A percentile compares a stretch with the other conserved stretches of the same genome.
Evolutionary conservation across 1,139 yeast genomes (phyloP).

Genomic region (Geotrichum siamense): DNA sequence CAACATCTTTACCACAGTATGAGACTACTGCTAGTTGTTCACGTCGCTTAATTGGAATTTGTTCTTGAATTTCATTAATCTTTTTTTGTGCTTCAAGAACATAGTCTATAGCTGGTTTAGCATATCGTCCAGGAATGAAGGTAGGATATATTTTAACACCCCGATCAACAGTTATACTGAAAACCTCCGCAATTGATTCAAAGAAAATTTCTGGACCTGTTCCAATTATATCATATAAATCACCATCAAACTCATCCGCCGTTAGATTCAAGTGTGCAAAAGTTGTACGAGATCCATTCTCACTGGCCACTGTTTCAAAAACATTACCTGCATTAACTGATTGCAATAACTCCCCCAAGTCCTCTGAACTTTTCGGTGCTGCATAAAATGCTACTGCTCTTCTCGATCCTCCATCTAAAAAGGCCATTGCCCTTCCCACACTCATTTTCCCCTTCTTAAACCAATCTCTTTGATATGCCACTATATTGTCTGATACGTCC

Average conservation of each 20-base stretch:
- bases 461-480: conserved; percentile 41
- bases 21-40: conserved; percentile 7
- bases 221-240: conserved; percentile 27
- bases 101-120: conserved; percentile 27
- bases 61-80: not conserved
- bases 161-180: conserved; percentile 38
- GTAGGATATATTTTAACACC: conserved; percentile 34
- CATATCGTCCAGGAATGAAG: conserved; percentile 44
- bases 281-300: conserved; percentile 21
- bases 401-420: conserved; percentile 37
- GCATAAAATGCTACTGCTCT: conserved; percentile 39
- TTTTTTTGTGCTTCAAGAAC: not conserved
- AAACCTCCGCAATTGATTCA: conserved; percentile 35
- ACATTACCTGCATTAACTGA: conserved; percentile 4
- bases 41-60: conserved; percentile 1
- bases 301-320: conserved; percentile 22
- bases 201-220: conserved; percentile 29
- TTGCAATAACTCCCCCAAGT: conserved; percentile 2
- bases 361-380: conserved; percentile 18
- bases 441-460: conserved; percentile 24
- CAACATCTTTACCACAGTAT: conserved; percentile 33
- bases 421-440: conserved; percentile 32
- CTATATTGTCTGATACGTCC: conserved; percentile 29
- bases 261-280: conserved; percentile 20
- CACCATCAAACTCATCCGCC: conserved; percentile 20